phyloP scores from a whole-genome alignment of 75 land plant genomes.

The Pinus tabuliformis region DNA sequence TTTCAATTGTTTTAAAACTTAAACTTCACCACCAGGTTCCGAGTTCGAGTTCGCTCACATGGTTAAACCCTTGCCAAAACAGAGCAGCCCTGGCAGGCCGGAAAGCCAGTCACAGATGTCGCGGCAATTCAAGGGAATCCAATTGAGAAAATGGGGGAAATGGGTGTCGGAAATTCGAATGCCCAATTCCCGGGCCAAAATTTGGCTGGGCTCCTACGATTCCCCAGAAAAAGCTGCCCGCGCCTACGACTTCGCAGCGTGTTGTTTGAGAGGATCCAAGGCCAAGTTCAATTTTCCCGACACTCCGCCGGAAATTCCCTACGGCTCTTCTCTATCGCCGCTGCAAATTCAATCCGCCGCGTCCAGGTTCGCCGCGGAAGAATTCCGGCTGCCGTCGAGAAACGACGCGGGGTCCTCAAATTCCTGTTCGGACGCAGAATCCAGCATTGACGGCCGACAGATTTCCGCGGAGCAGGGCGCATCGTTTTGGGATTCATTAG shows the following conservation, averaged over 20 bases:
- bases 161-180: not conserved
- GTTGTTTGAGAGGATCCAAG: not conserved
- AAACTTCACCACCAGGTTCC: no score
- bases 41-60: not conserved
- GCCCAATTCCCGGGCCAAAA: not conserved
- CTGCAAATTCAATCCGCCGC: not conserved
- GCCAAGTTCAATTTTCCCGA: no score
- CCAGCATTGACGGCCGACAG: not conserved
- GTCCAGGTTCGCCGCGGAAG: not conserved
- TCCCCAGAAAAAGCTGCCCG: not conserved
- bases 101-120: not conserved
- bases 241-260: not conserved
- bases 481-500: no score
- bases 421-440: not conserved
- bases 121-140: not conserved
- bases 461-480: not conserved
- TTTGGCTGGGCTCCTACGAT: not conserved
- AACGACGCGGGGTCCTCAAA: not conserved
- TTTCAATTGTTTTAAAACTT: no score
- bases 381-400: not conserved
- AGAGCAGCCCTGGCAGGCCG: not conserved
- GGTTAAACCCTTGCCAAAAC: not conserved
- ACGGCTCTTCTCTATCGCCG: no score
- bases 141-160: not conserved
- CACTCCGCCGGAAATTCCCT: no score